phyloP scores from a whole-genome alignment of 73 alveolate genomes.

The Diophrys appendiculata region DNA sequence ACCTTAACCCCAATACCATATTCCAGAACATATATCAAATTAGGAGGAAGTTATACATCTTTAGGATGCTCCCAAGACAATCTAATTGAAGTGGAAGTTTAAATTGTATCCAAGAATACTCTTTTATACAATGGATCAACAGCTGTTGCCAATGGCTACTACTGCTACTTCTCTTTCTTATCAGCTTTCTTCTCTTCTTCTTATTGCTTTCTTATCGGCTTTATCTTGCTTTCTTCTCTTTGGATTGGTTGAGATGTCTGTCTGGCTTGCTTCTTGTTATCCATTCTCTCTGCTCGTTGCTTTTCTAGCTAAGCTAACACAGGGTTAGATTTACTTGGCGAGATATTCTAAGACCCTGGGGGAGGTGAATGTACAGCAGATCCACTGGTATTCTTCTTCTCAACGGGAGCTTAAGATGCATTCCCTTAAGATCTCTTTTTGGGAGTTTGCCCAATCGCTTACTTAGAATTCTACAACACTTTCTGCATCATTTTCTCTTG shows the following conservation, averaged over 20 bases:
- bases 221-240: no score
- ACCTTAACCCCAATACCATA: slow-evolving; percentile 65
- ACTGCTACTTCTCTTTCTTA: neutral
- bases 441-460: neutral
- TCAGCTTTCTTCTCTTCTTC: neutral
- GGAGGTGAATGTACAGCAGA: neutral
- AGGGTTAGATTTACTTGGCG: no score
- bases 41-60: neutral
- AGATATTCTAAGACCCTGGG: no score
- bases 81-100: slow-evolving; percentile 58
- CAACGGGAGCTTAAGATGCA: neutral
- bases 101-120: slow-evolving; percentile 34
- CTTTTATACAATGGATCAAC: slow-evolving; percentile 43
- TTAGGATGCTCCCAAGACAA: slow-evolving; percentile 60
- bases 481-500: neutral
- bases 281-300: no score
- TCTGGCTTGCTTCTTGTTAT: neutral
- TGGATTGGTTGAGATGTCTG: neutral
- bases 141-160: no score
- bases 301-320: no score
- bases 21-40: slow-evolving; percentile 35
- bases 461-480: neutral
- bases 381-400: neutral
- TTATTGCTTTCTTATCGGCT: neutral
- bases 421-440: neutral